Evolutionary conservation across 2,329 filamentous ascomycete species (phyloP).

Genomic region (Corniculantispora saksenae): DNA sequence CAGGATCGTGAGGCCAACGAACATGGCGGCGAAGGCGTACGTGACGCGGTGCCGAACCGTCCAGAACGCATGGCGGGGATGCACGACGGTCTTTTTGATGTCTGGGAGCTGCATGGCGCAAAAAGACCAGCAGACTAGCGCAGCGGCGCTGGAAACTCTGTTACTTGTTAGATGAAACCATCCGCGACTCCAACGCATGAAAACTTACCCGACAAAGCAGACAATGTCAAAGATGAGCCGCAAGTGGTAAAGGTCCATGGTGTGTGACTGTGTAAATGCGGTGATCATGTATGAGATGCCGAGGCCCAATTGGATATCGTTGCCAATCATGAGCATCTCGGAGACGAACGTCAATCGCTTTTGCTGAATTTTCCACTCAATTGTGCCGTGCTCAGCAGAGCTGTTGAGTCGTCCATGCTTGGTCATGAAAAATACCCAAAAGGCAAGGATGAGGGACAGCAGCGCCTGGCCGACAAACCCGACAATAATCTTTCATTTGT

Average conservation of each 20-base stretch:
- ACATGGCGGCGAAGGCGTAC: slow-evolving; percentile 31
- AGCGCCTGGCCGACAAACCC: slow-evolving; percentile 34
- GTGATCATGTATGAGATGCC: slow-evolving; percentile 35
- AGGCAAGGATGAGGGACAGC: slow-evolving; percentile 29
- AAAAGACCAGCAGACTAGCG: slow-evolving; percentile 34
- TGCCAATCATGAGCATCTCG: slow-evolving; percentile 36
- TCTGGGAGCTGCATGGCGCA: slow-evolving; percentile 24
- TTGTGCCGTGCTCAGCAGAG: slow-evolving; percentile 29
- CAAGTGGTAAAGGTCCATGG: slow-evolving; percentile 34
- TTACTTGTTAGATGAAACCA: not conserved
- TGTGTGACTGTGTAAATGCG: slow-evolving; percentile 26
- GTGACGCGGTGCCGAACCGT: slow-evolving; percentile 29
- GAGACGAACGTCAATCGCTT: slow-evolving; percentile 34
- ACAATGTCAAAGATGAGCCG: slow-evolving; percentile 36
- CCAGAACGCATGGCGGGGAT: slow-evolving; percentile 18
- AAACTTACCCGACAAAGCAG: slow-evolving; percentile 33
- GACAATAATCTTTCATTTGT: slow-evolving; percentile 36
- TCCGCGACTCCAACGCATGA: not conserved
- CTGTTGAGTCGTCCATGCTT: slow-evolving; percentile 30
- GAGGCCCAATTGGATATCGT: slow-evolving; percentile 34
- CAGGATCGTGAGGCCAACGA: slow-evolving; percentile 31
- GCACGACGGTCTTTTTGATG: not conserved
- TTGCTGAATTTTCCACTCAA: slow-evolving; percentile 30
- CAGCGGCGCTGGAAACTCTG: slow-evolving; percentile 33
- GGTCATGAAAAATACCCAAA: slow-evolving; percentile 37